Base-by-base conservation (phyloP, 495 filamentous ascomycete genomes). In the Daldinia vernicosa region DNA sequence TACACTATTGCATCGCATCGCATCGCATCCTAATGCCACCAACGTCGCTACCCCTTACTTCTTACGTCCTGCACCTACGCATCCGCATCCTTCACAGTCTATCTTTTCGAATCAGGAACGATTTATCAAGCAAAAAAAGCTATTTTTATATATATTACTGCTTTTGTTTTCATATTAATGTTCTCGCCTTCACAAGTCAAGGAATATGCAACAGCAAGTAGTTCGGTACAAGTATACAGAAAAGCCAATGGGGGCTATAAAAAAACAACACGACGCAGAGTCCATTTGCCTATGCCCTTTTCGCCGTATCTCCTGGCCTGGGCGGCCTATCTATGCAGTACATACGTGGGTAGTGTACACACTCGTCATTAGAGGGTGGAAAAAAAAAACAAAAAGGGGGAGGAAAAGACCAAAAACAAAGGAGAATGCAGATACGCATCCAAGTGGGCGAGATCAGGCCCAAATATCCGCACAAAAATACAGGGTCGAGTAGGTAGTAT, bases 321-420 rank as follows among this genome's bases (percentile, higher is more conserved):
- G 11, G n/a, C n/a, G 12, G 15, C 24, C 37, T 28, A 11, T 45
- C 52, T 58, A 63, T 69, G 33, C 43, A 59, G 40, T 37, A 43
- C 53, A 59, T 58, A 35, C 17, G 53, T 40, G 27, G n/a, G 19
- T 62, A 71, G 35, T 71, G 37, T 71, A 71, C 68, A 71, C 28
- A 43, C 68, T 66, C 52, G 15, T 39, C 17, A 22, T 32, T 32
- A 24, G 37, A 39, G 28, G 30, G n/a, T 17, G 28, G n/a, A 17
- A 53, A 17, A 30, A 1, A 24, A 51, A 51, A 17, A 30, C 4
- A 24, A 51, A 51, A 27, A 15, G 3, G 22, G 24, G 8, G 4
- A 5, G 17, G 24, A 24, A 51, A 51, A 5, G 27, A n/a, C 6
- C 19, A 56, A 35, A 35, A 55, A 30, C 0, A 53, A 53, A 27